phyloP scores from a whole-genome alignment of 2,329 filamentous ascomycete species.

The Verticillium alfalfae region DNA sequence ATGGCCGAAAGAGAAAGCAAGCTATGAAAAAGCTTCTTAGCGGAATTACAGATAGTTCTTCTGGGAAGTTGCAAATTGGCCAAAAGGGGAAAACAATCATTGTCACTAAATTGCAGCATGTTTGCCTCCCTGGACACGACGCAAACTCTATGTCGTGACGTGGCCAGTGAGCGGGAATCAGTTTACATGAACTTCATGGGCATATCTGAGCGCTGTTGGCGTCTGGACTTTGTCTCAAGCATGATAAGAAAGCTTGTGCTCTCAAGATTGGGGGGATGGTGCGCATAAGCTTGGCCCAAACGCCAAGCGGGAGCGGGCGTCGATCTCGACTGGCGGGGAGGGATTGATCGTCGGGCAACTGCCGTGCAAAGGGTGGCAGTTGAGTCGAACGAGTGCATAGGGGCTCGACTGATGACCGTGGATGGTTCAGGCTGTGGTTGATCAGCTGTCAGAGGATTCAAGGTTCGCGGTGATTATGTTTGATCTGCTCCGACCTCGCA shows the following conservation, averaged over 20 bases:
- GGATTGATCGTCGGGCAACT: neutral
- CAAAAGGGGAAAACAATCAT: neutral
- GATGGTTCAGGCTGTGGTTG: neutral
- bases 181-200: neutral
- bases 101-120: neutral
- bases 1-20: too few species aligned
- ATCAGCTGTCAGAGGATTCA: neutral
- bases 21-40: neutral
- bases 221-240: neutral
- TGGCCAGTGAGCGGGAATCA: neutral
- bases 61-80: too few species aligned
- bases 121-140: neutral
- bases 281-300: neutral
- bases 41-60: too few species aligned
- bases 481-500: neutral
- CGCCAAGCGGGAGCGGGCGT: neutral
- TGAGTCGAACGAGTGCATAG: neutral
- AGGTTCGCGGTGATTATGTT: neutral
- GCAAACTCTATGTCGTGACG: neutral
- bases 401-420: neutral
- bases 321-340: neutral
- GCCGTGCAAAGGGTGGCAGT: neutral
- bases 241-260: neutral
- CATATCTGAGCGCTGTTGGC: neutral
- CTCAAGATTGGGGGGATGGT: neutral